These are phyloP conservation scores for Nepenthes mirabilis DNA, from an alignment of 148 eudicot genomes.

Conservation along the genomic window DNA sequence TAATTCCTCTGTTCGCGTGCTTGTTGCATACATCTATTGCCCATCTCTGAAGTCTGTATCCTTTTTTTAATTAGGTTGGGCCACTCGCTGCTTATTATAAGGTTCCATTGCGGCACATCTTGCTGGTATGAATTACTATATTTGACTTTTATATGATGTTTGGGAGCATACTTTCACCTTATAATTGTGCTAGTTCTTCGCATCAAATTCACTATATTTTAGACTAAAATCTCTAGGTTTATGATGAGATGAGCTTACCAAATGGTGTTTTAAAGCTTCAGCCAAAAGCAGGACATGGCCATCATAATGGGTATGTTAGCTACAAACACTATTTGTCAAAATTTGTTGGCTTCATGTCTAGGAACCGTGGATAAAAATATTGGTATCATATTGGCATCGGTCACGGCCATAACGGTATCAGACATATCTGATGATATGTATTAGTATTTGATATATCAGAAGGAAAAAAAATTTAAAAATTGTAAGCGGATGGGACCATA, in stretches of 20 bases:
- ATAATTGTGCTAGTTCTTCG: not conserved
- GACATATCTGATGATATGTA: not conserved
- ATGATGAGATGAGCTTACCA: constrained; percentile 96
- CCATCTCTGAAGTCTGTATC: not conserved
- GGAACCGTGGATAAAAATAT: no score
- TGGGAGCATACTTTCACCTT: no score
- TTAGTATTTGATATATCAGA: no score
- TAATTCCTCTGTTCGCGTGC: not conserved
- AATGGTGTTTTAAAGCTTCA: constrained; percentile 93
- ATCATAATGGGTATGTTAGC: constrained; percentile 76
- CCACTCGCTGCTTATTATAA: constrained; percentile 93
- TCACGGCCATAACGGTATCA: no score
- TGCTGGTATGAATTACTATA: constrained; percentile 39
- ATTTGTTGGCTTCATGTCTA: no score
- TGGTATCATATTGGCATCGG: no score
- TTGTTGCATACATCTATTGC: not conserved
- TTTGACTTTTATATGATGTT: not conserved
- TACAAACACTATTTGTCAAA: not conserved
- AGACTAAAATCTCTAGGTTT: constrained; percentile 30
- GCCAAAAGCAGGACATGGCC: constrained; percentile 93
- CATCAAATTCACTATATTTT: not conserved
- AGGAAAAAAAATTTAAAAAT: no score
- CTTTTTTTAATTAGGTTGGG: constrained; percentile 45
- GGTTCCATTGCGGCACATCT: constrained; percentile 81
- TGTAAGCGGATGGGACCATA: no score